These are phyloP conservation scores for Trametes cingulata DNA, from an alignment of 768 basidiomycete genomes.

Conservation along the genomic window DNA sequence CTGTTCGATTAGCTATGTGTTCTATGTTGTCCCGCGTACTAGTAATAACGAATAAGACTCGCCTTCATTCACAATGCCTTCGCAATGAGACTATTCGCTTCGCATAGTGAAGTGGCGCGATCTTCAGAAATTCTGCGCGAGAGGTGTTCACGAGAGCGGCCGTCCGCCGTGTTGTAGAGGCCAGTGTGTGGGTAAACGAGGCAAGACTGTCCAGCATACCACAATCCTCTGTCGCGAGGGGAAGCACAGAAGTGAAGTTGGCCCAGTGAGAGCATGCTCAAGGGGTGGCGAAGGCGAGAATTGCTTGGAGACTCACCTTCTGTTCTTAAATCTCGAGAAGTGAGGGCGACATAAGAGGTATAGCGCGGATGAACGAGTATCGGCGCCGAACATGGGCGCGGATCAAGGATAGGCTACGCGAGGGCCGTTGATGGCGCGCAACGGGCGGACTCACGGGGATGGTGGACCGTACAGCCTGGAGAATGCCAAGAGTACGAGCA, in stretches of 20 bases:
- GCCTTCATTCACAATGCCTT: background rate
- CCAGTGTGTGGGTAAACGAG: background rate
- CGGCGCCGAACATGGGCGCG: constrained; percentile 5
- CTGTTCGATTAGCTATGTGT: background rate
- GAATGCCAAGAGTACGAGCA: background rate
- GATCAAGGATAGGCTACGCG: constrained; percentile 19
- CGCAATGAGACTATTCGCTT: no score
- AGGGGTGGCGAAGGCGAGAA: background rate
- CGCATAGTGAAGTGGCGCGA: no score
- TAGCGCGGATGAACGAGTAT: background rate
- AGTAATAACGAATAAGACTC: background rate
- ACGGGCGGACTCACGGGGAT: background rate
- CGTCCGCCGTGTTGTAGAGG: no score
- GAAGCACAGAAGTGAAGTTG: no score
- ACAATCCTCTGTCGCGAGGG: no score
- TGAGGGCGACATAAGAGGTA: background rate
- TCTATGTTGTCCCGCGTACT: background rate
- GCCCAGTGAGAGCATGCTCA: background rate
- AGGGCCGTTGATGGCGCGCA: constrained; percentile 8
- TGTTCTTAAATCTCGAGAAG: background rate
- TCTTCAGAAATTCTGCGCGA: no score
- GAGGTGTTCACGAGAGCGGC: no score
- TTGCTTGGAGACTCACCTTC: background rate
- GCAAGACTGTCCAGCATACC: no score
- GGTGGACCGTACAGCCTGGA: background rate